phyloP scores from a whole-genome alignment of 805 yeast genomes.

The Saccharomycopsis olivae region DNA sequence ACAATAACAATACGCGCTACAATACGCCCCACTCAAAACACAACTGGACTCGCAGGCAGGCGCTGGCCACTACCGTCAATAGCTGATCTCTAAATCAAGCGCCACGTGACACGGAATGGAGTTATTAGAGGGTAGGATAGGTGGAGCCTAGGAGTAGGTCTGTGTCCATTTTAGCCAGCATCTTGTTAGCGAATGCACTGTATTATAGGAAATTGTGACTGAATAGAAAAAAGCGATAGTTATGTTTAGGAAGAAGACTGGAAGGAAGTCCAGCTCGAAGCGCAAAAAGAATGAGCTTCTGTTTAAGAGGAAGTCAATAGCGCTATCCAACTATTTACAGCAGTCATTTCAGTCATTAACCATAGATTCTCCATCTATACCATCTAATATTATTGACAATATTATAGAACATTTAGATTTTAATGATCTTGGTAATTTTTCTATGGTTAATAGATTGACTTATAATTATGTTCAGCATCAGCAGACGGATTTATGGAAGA shows the following conservation, averaged over 20 bases:
- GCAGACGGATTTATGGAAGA: slow-evolving; percentile 11
- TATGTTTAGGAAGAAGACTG: slow-evolving; percentile 11
- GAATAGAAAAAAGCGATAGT: not conserved
- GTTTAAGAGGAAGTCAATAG: slow-evolving; percentile 14
- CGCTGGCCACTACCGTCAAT: too few relatives aligned
- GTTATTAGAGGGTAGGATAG: too few relatives aligned
- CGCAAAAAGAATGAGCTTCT: slow-evolving; percentile 8
- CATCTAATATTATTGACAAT: slow-evolving; percentile 8
- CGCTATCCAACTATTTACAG: slow-evolving; percentile 15
- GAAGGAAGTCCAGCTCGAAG: slow-evolving; percentile 3
- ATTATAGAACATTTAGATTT: slow-evolving; percentile 12
- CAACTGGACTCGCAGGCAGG: too few relatives aligned
- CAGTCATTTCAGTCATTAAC: slow-evolving; percentile 2
- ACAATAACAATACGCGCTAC: too few relatives aligned
- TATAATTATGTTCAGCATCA: slow-evolving; percentile 13
- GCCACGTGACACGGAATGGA: too few relatives aligned
- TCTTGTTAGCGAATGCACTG: too few relatives aligned
- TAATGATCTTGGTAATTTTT: slow-evolving; percentile 11
- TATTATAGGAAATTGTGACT: too few relatives aligned
- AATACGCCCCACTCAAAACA: too few relatives aligned
- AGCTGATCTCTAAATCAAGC: too few relatives aligned
- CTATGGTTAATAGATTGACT: slow-evolving; percentile 12
- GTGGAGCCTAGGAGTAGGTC: too few relatives aligned
- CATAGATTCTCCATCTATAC: slow-evolving; percentile 3
- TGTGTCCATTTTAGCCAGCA: too few relatives aligned